These are phyloP conservation scores for Hypsizygus marmoreus DNA, from an alignment of 768 basidiomycete species.

Conservation along the genomic window DNA sequence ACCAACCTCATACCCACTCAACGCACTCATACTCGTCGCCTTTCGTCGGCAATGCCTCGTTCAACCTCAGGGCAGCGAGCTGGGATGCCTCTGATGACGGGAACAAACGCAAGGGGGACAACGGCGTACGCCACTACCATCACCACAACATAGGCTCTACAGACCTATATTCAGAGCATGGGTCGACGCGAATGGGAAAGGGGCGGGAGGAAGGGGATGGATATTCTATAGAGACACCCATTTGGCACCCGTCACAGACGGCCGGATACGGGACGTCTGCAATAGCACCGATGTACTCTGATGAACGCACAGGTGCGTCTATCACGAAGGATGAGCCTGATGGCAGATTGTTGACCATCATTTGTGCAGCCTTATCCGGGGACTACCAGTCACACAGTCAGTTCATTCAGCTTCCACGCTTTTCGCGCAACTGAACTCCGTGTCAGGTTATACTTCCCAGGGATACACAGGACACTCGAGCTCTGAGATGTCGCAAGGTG, in stretches of 20 bases:
- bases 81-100: constrained; percentile 42
- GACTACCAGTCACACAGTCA: constrained; percentile 45
- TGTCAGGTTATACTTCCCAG: constrained; percentile 24
- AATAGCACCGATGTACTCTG: constrained; percentile 52
- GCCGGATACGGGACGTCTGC: constrained; percentile 44
- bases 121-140: constrained; percentile 20
- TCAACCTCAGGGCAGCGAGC: constrained; percentile 62
- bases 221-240: constrained; percentile 21
- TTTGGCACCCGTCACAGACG: constrained; percentile 37
- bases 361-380: constrained; percentile 38
- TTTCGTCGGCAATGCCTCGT: constrained; percentile 35
- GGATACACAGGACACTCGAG: constrained; percentile 33
- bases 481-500: constrained; percentile 27
- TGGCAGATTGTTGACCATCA: constrained; percentile 11
- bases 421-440: background rate
- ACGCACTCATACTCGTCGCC: constrained; percentile 21
- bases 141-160: constrained; percentile 19
- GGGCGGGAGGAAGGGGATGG: constrained; percentile 29
- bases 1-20: constrained; percentile 25
- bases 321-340: constrained; percentile 5
- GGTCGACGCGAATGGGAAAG: constrained; percentile 30
- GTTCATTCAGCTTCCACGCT: constrained; percentile 13
- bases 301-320: constrained; percentile 57
- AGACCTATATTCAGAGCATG: constrained; percentile 30
- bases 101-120: constrained; percentile 25